A percentile compares a stretch with the other conserved stretches of the same genome.
Evolutionary conservation across 2,329 filamentous ascomycete species (phyloP).

Genomic region (Sporothrix euskadiensis): DNA sequence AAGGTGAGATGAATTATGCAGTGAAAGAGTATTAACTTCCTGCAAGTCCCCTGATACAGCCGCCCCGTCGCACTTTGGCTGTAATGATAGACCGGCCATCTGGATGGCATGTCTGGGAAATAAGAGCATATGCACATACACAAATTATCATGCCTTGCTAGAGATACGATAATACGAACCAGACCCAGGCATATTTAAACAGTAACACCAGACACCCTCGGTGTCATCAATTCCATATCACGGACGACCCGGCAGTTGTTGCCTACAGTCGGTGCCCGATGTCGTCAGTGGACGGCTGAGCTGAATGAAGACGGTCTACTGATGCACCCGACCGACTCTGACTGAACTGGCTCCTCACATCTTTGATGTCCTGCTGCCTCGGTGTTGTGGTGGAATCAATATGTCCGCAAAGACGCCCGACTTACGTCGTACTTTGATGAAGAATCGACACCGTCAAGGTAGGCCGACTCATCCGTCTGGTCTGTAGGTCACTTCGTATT

Average conservation of each 20-base stretch:
- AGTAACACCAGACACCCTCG: background rate
- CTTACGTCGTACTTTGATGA: background rate
- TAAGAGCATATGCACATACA: background rate
- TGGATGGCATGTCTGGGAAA: no score
- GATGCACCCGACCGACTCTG: background rate
- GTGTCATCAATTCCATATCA: background rate
- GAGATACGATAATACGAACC: background rate
- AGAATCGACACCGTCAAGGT: background rate
- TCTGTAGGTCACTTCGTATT: background rate
- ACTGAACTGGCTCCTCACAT: background rate
- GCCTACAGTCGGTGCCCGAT: background rate
- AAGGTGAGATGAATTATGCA: background rate
- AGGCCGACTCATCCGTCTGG: background rate
- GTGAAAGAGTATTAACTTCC: background rate
- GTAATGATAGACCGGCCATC: background rate
- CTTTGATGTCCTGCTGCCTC: background rate
- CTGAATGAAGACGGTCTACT: background rate
- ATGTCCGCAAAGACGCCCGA: background rate
- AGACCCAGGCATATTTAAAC: background rate
- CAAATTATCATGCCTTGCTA: no score
- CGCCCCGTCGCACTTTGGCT: background rate
- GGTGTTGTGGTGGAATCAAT: background rate
- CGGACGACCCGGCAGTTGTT: background rate
- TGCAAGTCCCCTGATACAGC: background rate
- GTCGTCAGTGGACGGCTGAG: background rate